Evolutionary conservation across 768 basidiomycete genomes (phyloP).

Genomic region (Tremella fuciformis): DNA sequence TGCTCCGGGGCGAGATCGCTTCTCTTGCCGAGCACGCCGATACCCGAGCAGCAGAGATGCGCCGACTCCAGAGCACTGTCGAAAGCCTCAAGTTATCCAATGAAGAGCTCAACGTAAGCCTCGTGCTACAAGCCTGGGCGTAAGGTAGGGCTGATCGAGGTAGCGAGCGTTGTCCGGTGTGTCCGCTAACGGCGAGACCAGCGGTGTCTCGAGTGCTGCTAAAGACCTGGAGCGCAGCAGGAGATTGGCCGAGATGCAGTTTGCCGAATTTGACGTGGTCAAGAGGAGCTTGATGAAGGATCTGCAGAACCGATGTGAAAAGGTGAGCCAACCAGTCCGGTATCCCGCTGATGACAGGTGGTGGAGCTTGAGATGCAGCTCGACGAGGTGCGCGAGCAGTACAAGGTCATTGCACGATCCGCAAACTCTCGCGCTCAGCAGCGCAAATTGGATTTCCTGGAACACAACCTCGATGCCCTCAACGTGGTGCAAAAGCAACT

Average conservation of each 20-base stretch:
- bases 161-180: constrained; percentile 94
- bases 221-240: constrained; percentile 95
- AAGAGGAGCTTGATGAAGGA: constrained; percentile 99
- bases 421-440: constrained; percentile 98
- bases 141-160: background rate
- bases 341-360: constrained; percentile 61
- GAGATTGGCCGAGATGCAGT: constrained; percentile 95
- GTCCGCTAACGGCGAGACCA: constrained; percentile 92
- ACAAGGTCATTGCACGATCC: constrained; percentile 96
- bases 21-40: constrained; percentile 91
- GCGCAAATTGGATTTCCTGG: constrained; percentile 98
- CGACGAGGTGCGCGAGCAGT: constrained; percentile 97
- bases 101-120: constrained; percentile 88
- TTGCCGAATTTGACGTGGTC: constrained; percentile 96
- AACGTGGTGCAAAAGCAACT: constrained; percentile 98
- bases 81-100: constrained; percentile 94
- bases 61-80: constrained; percentile 75
- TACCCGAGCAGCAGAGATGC: constrained; percentile 74
- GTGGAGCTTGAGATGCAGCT: constrained; percentile 98
- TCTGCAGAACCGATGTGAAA: constrained; percentile 98
- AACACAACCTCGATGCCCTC: constrained; percentile 91
- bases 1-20: constrained; percentile 74
- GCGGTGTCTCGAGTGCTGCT: constrained; percentile 78
- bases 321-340: constrained; percentile 58
- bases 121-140: constrained; percentile 12